Base-by-base conservation (phyloP, 169 alveolate genomes). In the Perkinsus olseni region DNA sequence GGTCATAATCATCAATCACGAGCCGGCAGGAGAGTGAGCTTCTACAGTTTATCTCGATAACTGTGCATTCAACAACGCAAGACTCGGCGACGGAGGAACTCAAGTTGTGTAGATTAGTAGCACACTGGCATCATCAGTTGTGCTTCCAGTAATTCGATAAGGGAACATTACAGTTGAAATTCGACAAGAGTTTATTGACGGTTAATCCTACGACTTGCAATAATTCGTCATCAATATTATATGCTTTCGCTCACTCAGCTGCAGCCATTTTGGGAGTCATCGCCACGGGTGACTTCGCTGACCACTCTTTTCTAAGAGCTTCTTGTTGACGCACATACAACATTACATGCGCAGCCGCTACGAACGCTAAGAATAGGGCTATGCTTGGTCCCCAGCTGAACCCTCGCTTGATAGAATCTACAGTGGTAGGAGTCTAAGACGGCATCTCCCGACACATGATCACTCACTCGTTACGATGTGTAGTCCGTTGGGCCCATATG, bases 401-500 rank as follows among this genome's bases (percentile, higher is more conserved):
- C 17, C 62, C 62, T 10, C 17, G 62, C 62, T 45, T 45, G 62
- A 45, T 45, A 45, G 62, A 45, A 17, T 45, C 62, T 45, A n/a
- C n/a, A n/a, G n/a, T n/a, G n/a, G 62, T 10, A 17, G 62, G 62
- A 45, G n/a, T n/a, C n/a, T n/a, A n/a, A n/a, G n/a, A n/a, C n/a
- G n/a, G n/a, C n/a, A n/a, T n/a, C n/a, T n/a, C 6, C 62, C 6
- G 62, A 10, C 17, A 45, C 17, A 45, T 10, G 6, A 45, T 45
- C 6, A 45, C 62, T 45, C 17, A 45, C 62, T 45, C 24, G 62
- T 45, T 45, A 45, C 62, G 6, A 45, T 45, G 17, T 45, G 62
- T 10, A 45, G 62, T 17, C 62, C 62, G 17, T 45, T 45, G 17
- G 62, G 91, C 82, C 96, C 96, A 40, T 92, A 94, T 34, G 95